phyloP scores from a whole-genome alignment of 345 rosid species.

The Camelina neglecta region DNA sequence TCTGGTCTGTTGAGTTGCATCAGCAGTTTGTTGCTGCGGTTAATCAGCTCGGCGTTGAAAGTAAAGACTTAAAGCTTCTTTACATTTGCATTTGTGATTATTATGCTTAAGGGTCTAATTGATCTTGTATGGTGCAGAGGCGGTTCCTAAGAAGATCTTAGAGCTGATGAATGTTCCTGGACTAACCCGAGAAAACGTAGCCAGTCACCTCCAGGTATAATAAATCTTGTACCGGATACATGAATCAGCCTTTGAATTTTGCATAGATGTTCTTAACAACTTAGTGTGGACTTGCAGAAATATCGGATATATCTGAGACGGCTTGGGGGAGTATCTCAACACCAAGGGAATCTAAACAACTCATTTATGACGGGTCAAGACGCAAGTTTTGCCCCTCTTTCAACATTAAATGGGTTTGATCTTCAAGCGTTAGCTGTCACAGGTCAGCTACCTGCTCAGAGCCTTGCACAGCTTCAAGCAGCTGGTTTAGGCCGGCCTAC shows the following conservation, averaged over 20 bases:
- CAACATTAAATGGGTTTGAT: constrained; percentile 74
- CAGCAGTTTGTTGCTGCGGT: constrained; percentile 90
- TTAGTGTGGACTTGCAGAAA: constrained; percentile 58
- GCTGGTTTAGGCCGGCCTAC: constrained; percentile 77
- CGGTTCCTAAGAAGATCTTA: constrained; percentile 91
- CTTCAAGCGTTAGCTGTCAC: constrained; percentile 81
- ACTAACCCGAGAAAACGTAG: constrained; percentile 85
- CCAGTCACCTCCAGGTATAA: constrained; percentile 93
- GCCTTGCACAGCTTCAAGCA: constrained; percentile 91
- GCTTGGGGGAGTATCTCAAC: constrained; percentile 87
- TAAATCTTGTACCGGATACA: background rate
- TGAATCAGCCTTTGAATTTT: background rate
- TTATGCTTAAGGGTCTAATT: constrained; percentile 7
- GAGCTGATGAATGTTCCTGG: constrained; percentile 96
- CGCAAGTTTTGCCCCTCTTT: constrained; percentile 62
- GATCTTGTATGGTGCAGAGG: constrained; percentile 51
- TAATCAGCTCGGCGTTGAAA: constrained; percentile 83
- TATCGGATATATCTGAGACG: constrained; percentile 95
- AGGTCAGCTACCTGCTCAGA: constrained; percentile 86
- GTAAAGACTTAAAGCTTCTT: constrained; percentile 55
- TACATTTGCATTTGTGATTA: background rate
- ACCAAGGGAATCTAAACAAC: constrained; percentile 58
- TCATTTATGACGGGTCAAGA: constrained; percentile 78
- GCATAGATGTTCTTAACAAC: constrained; percentile 6
- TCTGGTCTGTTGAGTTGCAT: constrained; percentile 95